These are phyloP conservation scores for Cytospora schulzeri DNA, from an alignment of 2,329 filamentous ascomycete genomes.

Conservation along the genomic window DNA sequence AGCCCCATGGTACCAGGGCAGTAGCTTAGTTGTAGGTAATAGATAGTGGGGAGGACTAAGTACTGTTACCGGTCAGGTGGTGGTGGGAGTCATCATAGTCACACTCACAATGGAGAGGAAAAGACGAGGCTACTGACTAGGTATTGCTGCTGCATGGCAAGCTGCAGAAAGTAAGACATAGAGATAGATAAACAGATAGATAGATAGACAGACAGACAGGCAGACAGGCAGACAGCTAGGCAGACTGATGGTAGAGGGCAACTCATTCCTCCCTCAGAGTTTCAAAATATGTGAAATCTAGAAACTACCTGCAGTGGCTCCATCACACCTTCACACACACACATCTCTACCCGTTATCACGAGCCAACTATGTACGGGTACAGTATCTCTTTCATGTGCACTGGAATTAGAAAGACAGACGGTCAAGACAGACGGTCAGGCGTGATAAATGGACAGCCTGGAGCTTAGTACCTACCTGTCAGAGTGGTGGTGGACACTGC, in stretches of 20 bases:
- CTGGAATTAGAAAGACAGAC: background rate
- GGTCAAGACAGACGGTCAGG: slow-evolving; percentile 1
- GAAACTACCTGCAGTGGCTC: background rate
- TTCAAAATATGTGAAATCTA: background rate
- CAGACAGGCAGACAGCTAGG: background rate
- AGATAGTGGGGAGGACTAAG: background rate
- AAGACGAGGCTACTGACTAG: background rate
- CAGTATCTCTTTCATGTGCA: background rate
- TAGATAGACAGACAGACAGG: background rate
- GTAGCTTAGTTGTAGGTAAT: background rate
- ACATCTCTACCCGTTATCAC: background rate
- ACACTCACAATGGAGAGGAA: too few species aligned
- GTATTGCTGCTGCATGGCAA: background rate
- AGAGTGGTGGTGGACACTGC: slow-evolving; percentile 19
- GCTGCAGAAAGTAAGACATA: background rate
- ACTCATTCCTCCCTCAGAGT: background rate
- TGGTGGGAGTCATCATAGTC: background rate
- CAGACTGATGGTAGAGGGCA: background rate
- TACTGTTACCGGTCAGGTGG: background rate
- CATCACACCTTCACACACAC: slow-evolving; percentile 1
- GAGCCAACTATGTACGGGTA: background rate
- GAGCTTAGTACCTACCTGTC: slow-evolving; percentile 14
- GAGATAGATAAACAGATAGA: background rate
- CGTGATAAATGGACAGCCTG: background rate
- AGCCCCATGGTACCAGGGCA: background rate